A percentile compares a stretch with the other conserved stretches of the same genome.
Conservation (phyloP, 805 yeast species). For the Spathaspora hagerdaliae region DNA sequence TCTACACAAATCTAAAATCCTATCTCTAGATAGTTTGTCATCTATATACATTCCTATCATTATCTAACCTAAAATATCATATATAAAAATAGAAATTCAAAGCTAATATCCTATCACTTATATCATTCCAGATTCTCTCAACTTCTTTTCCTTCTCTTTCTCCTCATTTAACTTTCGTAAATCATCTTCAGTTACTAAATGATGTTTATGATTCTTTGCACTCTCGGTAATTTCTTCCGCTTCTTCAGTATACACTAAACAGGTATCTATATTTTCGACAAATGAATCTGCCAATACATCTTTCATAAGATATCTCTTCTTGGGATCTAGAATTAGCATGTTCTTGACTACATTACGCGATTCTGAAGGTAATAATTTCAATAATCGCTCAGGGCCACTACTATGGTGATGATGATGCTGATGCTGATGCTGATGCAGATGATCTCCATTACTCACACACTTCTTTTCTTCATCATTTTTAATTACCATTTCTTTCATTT, state of each 20-base stretch:
- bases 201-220: conserved; percentile 53
- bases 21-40: too few species aligned
- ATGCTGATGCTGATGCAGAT: not conserved
- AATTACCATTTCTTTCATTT: not conserved
- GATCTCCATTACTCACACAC: conserved; percentile 3
- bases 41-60: not conserved
- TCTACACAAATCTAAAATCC: too few species aligned
- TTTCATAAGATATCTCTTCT: conserved; percentile 53
- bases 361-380: conserved; percentile 66
- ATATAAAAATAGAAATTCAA: not conserved
- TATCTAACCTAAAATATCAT: too few species aligned
- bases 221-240: conserved; percentile 7
- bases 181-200: conserved; percentile 65
- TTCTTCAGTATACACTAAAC: conserved; percentile 29
- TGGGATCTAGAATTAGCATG: conserved; percentile 64
- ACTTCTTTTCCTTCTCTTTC: conserved; percentile 20
- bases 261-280: conserved; percentile 51
- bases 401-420: conserved; percentile 9
- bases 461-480: conserved; percentile 7
- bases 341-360: conserved; percentile 56
- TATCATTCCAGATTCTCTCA: conserved; percentile 17
- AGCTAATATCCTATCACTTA: conserved; percentile 1
- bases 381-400: conserved; percentile 66
- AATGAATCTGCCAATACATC: conserved; percentile 58
- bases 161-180: conserved; percentile 35